Base-by-base conservation (phyloP, 495 filamentous ascomycete species). In the Polyplosphaeria fusca region DNA sequence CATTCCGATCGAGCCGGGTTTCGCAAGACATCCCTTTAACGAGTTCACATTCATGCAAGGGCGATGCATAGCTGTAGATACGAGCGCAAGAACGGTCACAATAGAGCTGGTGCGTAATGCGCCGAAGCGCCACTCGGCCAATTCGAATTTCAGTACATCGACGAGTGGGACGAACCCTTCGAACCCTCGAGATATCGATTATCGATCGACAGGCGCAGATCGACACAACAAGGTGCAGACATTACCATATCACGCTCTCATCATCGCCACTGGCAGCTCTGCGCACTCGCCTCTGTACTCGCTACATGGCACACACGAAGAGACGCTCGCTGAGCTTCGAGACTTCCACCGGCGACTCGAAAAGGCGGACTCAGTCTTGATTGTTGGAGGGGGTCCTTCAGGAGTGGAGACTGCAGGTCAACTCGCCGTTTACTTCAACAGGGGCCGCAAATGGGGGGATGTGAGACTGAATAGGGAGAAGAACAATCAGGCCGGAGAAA, bases 211-310 rank as follows among this genome's bases (percentile, higher is more conserved):
- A 4, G 22, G 2, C n/a, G 45, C 26, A 18, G 32, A 56, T 24
- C 25, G 45, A 45, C 11, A 28, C 14, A 44, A 35, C 18, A 45
- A 5, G 16, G 28, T 11, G n/a, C 52, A 64, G 26, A 66, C 53
- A 7, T 38, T 70, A 14, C 60, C 49, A 0, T 70, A 65, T 37
- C 67, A 71, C 32, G 69, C 69, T 26, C 59, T 71, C 12, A 57
- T 71, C 27, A 41, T 67, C 14, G 61, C 66, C 22, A 71, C 67
- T 3, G 66, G 66, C 9, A 64, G 45, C 27, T 50, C 47, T 4
- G 49, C 63, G 4, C 28, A 61, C 40, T 68, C 62, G 12, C 60
- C 62, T 7, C 65, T 70, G 1, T 55, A 63, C 20, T 60, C 58
- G 14, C 68, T 70, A 5, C 67, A 70, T 35, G 63, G 66, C 23